Percentiles rank a stretch among this genome's conserved stretches.
Evolutionary conservation across 164 flowering plant species (phyloP).

Genomic region (Liquidambar formosana): DNA sequence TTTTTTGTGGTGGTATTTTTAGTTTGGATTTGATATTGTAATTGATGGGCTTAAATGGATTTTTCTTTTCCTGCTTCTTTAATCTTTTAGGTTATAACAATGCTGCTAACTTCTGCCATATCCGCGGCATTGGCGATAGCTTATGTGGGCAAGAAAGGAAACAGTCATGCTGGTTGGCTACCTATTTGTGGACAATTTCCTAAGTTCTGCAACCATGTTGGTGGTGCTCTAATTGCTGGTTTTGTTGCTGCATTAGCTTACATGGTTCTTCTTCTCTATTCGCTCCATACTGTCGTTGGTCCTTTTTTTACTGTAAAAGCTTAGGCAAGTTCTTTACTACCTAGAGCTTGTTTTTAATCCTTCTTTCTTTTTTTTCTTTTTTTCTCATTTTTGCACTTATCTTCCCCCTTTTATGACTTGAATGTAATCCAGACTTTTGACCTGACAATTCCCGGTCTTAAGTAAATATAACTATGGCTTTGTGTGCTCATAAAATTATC

Average conservation of each 20-base stretch:
- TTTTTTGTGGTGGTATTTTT: no score
- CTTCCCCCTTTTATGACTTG: no score
- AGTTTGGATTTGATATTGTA: no score
- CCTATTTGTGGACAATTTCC: constrained; percentile 71
- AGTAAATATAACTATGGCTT: no score
- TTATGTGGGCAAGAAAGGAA: constrained; percentile 74
- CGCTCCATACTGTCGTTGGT: constrained; percentile 33
- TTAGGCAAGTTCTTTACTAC: no score
- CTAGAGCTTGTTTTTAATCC: no score
- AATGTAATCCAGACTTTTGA: no score
- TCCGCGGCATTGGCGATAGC: constrained; percentile 70
- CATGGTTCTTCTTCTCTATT: constrained; percentile 38
- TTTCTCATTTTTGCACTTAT: no score
- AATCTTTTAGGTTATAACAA: constrained; percentile 37
- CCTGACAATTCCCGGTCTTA: no score
- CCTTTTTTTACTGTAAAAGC: neutral
- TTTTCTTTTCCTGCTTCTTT: neutral
- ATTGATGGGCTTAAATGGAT: no score
- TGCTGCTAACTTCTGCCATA: constrained; percentile 56
- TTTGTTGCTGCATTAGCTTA: constrained; percentile 42
- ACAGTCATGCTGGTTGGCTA: constrained; percentile 72
- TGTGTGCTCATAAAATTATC: no score
- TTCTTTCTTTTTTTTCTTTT: no score
- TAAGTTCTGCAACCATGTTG: constrained; percentile 56
- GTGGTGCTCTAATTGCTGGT: constrained; percentile 55